Base-by-base conservation (phyloP, 768 basidiomycete species). In the Leccinum rimulosum region DNA sequence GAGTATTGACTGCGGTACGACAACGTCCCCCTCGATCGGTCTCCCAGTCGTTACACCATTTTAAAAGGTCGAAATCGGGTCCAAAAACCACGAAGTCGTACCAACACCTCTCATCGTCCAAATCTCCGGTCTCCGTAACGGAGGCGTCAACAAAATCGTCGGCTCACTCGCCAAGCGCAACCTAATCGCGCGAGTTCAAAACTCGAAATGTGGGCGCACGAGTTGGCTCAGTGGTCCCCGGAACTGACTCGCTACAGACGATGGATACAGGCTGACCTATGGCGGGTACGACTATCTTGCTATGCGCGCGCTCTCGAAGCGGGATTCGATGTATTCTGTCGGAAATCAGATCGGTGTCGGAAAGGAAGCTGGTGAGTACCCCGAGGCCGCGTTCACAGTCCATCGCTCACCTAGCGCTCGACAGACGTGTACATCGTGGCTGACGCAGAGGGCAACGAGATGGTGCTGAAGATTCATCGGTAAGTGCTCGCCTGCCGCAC, bases 281-380 rank as follows among this genome's bases (percentile, higher is more conserved):
- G 97, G 97, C 36, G 97, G 97, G n/a, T 95, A 97, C 63, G 97
- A 99, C 67, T 98, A 87, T 71, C 82, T 99, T 27, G 93, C 97
- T 25, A 91, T 98, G 80, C 84, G 94, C 35, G 90, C 97, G 3
- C 78, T 98, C 72, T 94, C 92, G 1, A 94, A 95, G 71, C 78
- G 96, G 56, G 92, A 93, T 57, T 85, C 91, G 0, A 82, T 99
- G 76, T 78, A 88, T 64, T 92, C 93, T 25, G 93, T 99, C 33
- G 97, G 97, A 22, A 97, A 97, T 70, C 93, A 97, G 77, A 95
- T 99, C 67, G 97, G 97, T 31, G 95, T 97, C 30, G 97, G 97
- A 14, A 99, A 99, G 75, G 97, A 99, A 76, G 93, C 92, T 53
- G 95, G 96, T 89, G 58, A 57, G 82, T 68, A 49, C 27, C 27